A percentile compares a stretch with the other conserved stretches of the same genome.
Conservation (phyloP, 139 green algal genomes). For the Coccomyxa sp. region DNA sequence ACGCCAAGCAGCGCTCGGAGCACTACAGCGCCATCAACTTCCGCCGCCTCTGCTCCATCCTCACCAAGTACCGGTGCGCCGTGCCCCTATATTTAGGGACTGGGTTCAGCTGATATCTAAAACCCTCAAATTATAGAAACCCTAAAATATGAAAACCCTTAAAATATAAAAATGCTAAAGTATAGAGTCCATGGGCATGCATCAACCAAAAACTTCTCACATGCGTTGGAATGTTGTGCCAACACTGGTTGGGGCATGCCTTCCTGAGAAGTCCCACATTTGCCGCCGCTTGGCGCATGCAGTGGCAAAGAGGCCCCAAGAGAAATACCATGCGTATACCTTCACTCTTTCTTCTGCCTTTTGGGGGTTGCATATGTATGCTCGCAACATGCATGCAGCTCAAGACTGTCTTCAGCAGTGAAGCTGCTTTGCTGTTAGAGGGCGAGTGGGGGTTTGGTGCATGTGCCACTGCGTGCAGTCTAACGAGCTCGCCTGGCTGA, state of each 20-base stretch:
- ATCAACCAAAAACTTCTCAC: neutral
- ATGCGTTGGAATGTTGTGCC: neutral
- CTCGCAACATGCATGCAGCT: neutral
- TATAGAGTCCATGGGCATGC: neutral
- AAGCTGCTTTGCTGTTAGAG: neutral
- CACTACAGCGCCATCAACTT: conserved; percentile 20
- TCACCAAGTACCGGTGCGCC: conserved; percentile 33
- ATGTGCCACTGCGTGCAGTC: too few species aligned
- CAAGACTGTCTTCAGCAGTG: neutral
- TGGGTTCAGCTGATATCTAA: neutral
- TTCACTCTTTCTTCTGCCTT: too few species aligned
- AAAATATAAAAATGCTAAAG: too few species aligned
- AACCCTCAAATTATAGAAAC: too few species aligned
- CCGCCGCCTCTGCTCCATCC: conserved; percentile 2
- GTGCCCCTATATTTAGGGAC: neutral
- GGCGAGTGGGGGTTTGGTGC: too few species aligned
- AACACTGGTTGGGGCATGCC: neutral
- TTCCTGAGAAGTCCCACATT: too few species aligned
- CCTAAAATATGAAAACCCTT: too few species aligned
- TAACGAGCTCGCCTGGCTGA: too few species aligned
- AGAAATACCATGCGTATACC: too few species aligned
- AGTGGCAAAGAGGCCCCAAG: too few species aligned
- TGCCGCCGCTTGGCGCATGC: too few species aligned
- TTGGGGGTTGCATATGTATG: too few species aligned
- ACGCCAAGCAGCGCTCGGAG: conserved; percentile 3